Conservation (phyloP, 768 basidiomycete genomes). For the Kwoniella bestiolae region DNA sequence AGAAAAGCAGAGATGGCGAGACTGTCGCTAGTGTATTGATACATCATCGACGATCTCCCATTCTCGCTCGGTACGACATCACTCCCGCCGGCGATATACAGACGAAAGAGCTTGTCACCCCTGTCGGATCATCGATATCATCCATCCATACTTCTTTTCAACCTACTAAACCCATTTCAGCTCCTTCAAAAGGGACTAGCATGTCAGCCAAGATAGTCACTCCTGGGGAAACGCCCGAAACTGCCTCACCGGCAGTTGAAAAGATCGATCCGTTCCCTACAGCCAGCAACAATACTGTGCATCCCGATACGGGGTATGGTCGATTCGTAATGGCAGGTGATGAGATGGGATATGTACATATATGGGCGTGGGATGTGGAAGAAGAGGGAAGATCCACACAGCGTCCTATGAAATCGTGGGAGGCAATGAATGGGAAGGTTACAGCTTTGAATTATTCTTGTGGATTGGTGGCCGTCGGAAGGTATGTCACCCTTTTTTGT, state of each 20-base stretch:
- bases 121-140: slow-evolving; percentile 20
- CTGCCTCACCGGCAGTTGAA: slow-evolving; percentile 9
- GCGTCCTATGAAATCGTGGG: slow-evolving; percentile 35
- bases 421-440: slow-evolving; percentile 37
- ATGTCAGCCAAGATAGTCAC: slow-evolving; percentile 2
- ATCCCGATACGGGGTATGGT: slow-evolving; percentile 22
- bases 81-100: not conserved
- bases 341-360: slow-evolving; percentile 33
- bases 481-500: slow-evolving; percentile 21
- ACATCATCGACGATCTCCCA: slow-evolving; percentile 26
- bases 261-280: not conserved
- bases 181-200: not conserved
- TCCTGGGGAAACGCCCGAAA: slow-evolving; percentile 3
- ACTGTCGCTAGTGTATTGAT: slow-evolving; percentile 13
- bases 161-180: slow-evolving; percentile 23
- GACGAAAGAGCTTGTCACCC: slow-evolving; percentile 4
- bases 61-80: slow-evolving; percentile 30
- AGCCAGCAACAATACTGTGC: not conserved
- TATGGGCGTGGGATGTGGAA: slow-evolving; percentile 41
- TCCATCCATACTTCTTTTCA: slow-evolving; percentile 21
- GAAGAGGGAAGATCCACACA: not conserved
- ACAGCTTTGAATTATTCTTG: slow-evolving; percentile 45
- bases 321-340: slow-evolving; percentile 45
- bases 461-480: slow-evolving; percentile 45
- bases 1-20: not conserved